These are phyloP conservation scores for Penicillium paneum DNA, from an alignment of 2,329 filamentous ascomycete genomes.

Conservation along the genomic window DNA sequence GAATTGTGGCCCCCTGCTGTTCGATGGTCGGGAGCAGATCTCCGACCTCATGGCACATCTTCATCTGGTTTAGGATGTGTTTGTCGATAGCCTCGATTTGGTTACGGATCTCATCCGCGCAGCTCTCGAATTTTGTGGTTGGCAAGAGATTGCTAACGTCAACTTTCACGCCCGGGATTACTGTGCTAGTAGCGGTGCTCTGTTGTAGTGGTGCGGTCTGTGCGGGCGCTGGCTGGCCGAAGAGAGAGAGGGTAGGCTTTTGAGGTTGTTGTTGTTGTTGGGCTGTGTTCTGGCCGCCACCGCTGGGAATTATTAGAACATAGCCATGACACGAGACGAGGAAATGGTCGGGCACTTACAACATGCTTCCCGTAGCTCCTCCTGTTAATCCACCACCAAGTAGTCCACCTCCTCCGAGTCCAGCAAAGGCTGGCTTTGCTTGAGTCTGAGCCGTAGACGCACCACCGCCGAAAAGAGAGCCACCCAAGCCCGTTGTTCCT, in stretches of 20 bases:
- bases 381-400: not conserved
- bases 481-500: slow-evolving; percentile 8
- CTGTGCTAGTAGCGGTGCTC: slow-evolving; percentile 31
- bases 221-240: slow-evolving; percentile 34
- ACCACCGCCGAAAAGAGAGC: slow-evolving; percentile 3
- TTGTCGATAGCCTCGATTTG: slow-evolving; percentile 75
- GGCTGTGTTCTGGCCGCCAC: slow-evolving; percentile 24
- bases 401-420: slow-evolving; percentile 9
- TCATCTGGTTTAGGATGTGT: slow-evolving; percentile 75
- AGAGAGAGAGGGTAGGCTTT: slow-evolving; percentile 43
- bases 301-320: slow-evolving; percentile 14
- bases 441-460: slow-evolving; percentile 32
- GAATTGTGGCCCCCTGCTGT: slow-evolving; percentile 61
- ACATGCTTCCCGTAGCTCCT: not conserved
- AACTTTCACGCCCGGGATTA: slow-evolving; percentile 70
- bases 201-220: slow-evolving; percentile 29
- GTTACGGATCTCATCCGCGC: slow-evolving; percentile 75
- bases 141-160: slow-evolving; percentile 74
- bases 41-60: slow-evolving; percentile 69
- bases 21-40: slow-evolving; percentile 65
- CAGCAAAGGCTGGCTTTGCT: slow-evolving; percentile 33
- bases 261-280: slow-evolving; percentile 45
- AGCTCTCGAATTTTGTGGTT: slow-evolving; percentile 88
- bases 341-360: not conserved
- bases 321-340: not conserved